Evolutionary conservation across 108 stramenopile genomes (phyloP).

Genomic region (Thalassiosira profunda): DNA sequence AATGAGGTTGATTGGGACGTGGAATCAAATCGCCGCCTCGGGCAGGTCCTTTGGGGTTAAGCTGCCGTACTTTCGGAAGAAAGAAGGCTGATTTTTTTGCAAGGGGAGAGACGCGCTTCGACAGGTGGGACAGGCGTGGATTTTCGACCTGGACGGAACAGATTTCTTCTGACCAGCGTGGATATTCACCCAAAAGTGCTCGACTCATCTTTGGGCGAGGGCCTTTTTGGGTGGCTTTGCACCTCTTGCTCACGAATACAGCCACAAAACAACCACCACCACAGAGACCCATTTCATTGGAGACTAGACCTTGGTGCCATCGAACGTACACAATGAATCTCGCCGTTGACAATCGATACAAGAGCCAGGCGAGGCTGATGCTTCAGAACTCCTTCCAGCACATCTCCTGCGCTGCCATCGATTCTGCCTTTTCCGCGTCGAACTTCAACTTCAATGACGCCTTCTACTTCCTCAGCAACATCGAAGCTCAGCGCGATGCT

Average conservation of each 20-base stretch:
- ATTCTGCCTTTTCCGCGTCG: neutral
- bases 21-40: slow-evolving; percentile 87
- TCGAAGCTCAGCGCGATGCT: neutral
- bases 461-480: neutral
- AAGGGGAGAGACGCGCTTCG: neutral
- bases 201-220: no score
- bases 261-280: no score
- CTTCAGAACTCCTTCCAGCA: slow-evolving; percentile 4
- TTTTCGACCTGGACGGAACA: no score
- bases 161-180: no score
- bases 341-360: no score
- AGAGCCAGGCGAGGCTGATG: slow-evolving; percentile 5
- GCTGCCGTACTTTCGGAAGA: slow-evolving; percentile 76
- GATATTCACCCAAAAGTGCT: no score
- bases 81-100: slow-evolving; percentile 11
- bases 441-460: slow-evolving; percentile 5
- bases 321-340: no score
- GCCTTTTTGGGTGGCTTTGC: no score
- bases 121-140: no score
- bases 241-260: no score
- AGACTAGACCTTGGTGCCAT: no score
- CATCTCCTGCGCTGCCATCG: slow-evolving; percentile 7
- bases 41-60: slow-evolving; percentile 77
- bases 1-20: slow-evolving; percentile 67
- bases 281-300: no score